Evolutionary conservation across 1,284 basidiomycete species (phyloP), one percentile per base, ranked within the genome.

Genomic region (Ustilago nuda): DNA sequence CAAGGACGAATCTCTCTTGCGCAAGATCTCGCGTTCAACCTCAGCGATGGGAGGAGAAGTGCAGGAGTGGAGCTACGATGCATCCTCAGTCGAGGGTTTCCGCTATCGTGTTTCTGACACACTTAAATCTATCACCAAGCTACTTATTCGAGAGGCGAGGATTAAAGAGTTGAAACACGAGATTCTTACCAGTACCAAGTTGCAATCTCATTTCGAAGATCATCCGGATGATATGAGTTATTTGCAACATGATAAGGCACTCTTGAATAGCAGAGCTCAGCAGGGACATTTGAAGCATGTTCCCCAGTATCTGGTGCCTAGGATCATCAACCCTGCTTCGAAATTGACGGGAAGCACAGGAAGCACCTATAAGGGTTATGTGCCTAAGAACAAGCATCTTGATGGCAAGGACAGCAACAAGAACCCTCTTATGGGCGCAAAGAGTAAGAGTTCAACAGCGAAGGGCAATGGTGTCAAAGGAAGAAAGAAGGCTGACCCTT

Each of bases 31-130:
- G 9, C 51, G 59, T 17, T 66, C 71, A 2, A 57, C 63, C 39
- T 36, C 51, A 7, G 62, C 63, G 6, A 62, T 66, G 1, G 62
- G 66, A 1, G 91, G 91, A 62, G 90, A 92, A 76, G 89, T 98
- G 75, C 92, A 93, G 85, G 94, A 95, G 86, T 99, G 97, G 87
- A 90, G 91, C 45, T 93, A 98, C 84, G 94, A 98, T 86, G 91
- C 93, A 1, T 41, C 56, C 11, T 66, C 73, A 2, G 63, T 72
- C 46, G 95, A 98, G 81, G 95, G 94, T n/a, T 99, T 99, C 88
- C 89, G 95, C 78, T 99, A 99, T 87, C 90, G 97, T 59, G 98
- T 98, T 94, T 93, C 95, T 83, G 97, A 99, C 86, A 97, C 94
- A 2, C 86, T 99, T 78, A 89, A 94, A 76, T 90, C 92, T 58